Evolutionary conservation across 345 rosid species (phyloP).

Genomic region (Nephelium lappaceum): DNA sequence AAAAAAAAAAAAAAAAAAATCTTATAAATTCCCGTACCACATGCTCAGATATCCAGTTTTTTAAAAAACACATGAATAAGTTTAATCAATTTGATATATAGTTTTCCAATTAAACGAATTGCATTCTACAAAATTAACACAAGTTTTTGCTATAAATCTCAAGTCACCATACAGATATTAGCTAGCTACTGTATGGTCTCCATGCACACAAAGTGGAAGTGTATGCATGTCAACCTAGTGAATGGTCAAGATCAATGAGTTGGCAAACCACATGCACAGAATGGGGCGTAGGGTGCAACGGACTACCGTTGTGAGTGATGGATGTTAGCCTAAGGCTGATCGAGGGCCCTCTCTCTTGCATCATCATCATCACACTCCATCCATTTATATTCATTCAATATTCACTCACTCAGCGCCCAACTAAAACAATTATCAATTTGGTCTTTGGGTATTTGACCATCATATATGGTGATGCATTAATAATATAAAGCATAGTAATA

Average conservation of each 20-base stretch:
- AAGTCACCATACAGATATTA: background rate
- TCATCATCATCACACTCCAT: background rate
- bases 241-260: conserved; percentile 50
- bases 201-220: too few species aligned
- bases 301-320: conserved; percentile 19
- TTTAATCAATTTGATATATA: too few species aligned
- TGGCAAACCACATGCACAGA: conserved; percentile 48
- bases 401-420: background rate
- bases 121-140: too few species aligned
- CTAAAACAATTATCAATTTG: conserved; percentile 6
- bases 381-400: too few species aligned
- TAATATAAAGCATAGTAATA: background rate
- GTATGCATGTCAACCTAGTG: conserved; percentile 3
- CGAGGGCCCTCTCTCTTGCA: background rate
- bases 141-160: background rate
- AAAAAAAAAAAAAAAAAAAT: too few species aligned
- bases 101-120: too few species aligned
- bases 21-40: too few species aligned
- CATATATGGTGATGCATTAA: background rate
- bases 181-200: background rate
- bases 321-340: background rate
- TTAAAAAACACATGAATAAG: too few species aligned
- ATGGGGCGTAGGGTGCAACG: conserved; percentile 48
- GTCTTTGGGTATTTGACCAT: background rate
- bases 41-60: too few species aligned